A percentile compares a stretch with the other conserved stretches of the same genome.
Conservation (phyloP, 495 filamentous ascomycete species). For the Articulospora tetracladia region DNA sequence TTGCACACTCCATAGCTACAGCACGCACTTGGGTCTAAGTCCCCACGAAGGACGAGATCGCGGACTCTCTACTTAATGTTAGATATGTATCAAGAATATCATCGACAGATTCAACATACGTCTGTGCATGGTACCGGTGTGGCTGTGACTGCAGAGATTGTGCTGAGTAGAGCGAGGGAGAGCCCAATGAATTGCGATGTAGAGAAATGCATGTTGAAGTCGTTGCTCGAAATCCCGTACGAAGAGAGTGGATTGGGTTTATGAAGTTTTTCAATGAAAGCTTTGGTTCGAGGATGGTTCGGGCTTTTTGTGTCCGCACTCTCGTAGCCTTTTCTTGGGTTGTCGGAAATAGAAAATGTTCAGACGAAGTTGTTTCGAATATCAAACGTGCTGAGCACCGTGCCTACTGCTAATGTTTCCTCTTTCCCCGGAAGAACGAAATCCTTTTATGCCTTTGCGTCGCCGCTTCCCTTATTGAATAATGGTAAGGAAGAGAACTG, state of each 20-base stretch:
- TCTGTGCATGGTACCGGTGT: slow-evolving; percentile 19
- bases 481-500: background rate
- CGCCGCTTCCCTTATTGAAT: background rate
- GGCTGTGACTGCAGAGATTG: slow-evolving; percentile 10
- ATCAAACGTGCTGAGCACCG: background rate
- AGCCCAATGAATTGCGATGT: slow-evolving; percentile 5
- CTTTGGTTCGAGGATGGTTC: background rate
- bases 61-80: slow-evolving; percentile 32
- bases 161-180: slow-evolving; percentile 8
- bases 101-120: slow-evolving; percentile 6
- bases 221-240: background rate
- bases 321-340: background rate
- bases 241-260: background rate
- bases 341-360: background rate
- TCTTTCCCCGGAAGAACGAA: background rate
- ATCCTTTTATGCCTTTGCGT: background rate
- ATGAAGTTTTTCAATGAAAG: background rate
- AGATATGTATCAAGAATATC: background rate
- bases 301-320: background rate
- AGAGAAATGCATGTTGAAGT: slow-evolving; percentile 9
- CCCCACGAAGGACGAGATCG: slow-evolving; percentile 42
- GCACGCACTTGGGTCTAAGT: slow-evolving; percentile 40
- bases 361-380: background rate
- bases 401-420: background rate
- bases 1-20: slow-evolving; percentile 46